A percentile compares a stretch with the other conserved stretches of the same genome.
These are phyloP conservation scores for Fusarium sp. DNA, from an alignment of 2,329 filamentous ascomycete species.

Conservation along the genomic window DNA sequence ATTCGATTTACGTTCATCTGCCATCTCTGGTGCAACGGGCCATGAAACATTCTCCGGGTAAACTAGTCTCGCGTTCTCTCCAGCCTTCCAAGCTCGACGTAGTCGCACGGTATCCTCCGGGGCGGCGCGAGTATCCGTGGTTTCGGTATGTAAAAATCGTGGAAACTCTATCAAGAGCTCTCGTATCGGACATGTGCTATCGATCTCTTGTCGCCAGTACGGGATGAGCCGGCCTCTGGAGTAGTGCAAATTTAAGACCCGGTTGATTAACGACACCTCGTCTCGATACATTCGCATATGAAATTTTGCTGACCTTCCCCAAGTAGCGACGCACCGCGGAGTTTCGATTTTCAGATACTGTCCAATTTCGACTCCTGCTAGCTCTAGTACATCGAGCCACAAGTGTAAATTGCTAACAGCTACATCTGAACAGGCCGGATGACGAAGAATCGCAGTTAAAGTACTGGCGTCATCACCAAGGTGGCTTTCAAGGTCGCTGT, in stretches of 20 bases:
- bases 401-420: neutral
- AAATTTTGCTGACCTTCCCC: fast-evolving
- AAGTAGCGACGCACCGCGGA: neutral
- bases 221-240: neutral
- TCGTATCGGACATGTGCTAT: neutral
- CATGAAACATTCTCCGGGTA: fast-evolving
- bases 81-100: neutral
- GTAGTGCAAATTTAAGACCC: fast-evolving
- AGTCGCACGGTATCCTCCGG: neutral
- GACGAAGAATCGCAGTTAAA: fast-evolving
- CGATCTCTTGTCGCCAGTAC: neutral
- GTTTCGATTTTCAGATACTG: neutral
- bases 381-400: neutral
- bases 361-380: neutral
- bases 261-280: neutral
- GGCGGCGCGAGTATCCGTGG: fast-evolving
- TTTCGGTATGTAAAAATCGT: fast-evolving
- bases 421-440: neutral
- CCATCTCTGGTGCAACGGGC: neutral
- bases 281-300: fast-evolving
- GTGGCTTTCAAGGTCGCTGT: too few relatives aligned
- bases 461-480: fast-evolving
- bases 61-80: fast-evolving
- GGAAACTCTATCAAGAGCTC: neutral
- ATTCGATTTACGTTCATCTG: too few relatives aligned